Percentiles rank a stretch among this genome's conserved stretches.
phyloP scores from a whole-genome alignment of 2,329 filamentous ascomycete genomes.

The Aspergillus novofumigatus region DNA sequence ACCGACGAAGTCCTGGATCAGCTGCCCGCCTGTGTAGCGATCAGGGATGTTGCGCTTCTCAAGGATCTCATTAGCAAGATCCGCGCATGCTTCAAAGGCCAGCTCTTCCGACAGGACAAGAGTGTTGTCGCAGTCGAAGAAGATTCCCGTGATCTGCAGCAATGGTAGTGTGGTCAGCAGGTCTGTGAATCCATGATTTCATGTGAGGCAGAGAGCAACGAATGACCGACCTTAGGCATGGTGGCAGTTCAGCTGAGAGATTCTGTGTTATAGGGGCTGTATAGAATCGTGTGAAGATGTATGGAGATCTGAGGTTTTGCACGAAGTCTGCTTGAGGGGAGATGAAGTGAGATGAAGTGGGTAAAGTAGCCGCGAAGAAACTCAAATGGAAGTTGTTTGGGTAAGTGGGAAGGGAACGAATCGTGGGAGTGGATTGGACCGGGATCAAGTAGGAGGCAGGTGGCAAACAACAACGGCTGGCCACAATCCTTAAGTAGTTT shows the following conservation, averaged over 20 bases:
- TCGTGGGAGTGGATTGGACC: background rate
- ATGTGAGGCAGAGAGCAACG: background rate
- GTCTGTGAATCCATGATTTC: slow-evolving; percentile 4
- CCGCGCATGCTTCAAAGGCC: slow-evolving; percentile 86
- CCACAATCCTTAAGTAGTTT: slow-evolving; percentile 1
- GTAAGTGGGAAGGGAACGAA: background rate
- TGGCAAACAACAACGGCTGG: background rate
- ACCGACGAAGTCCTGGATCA: slow-evolving; percentile 84
- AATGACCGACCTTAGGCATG: slow-evolving; percentile 33
- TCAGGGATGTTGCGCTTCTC: slow-evolving; percentile 59
- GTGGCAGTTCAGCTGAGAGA: slow-evolving; percentile 10
- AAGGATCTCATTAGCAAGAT: slow-evolving; percentile 83
- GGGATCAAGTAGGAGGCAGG: slow-evolving; percentile 1
- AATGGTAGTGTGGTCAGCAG: slow-evolving; percentile 11
- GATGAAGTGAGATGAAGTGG: background rate
- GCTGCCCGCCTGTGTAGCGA: slow-evolving; percentile 71
- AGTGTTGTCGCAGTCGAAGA: slow-evolving; percentile 81
- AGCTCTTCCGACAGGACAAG: slow-evolving; percentile 87
- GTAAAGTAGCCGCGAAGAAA: background rate
- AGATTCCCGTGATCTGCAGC: slow-evolving; percentile 61
- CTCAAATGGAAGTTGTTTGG: background rate
- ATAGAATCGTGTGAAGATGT: background rate
- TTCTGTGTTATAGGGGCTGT: background rate
- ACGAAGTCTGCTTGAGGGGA: background rate
- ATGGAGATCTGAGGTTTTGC: background rate